Evolutionary conservation across 257 asterid species (phyloP), one percentile per base, ranked within the genome.

Genomic region (Ajuga chamaepitys): DNA sequence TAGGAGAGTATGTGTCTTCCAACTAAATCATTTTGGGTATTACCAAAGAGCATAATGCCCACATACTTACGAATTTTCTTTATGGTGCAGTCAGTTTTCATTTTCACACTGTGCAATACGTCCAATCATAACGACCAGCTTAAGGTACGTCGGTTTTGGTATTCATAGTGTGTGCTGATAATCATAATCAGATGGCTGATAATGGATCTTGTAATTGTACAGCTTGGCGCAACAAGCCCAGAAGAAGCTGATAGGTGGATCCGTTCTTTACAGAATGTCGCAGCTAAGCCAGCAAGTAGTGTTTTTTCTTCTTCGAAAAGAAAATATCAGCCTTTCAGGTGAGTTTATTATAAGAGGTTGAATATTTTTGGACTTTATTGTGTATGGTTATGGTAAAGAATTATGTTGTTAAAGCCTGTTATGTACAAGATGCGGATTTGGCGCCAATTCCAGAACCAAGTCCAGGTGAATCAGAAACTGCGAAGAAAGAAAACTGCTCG

Each of bases 241-340:
- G 97, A 91, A 80, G 96, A 88, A 68, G 96, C 96, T 9, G 89
- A 91, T 24, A 66, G 53, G 58, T 91, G 97, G 97, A 88, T 86
- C 34, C 77, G 45, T 40, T 85, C 88, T 74, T 76, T 91, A 74
- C 86, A 85, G 68, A 78, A 80, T 32, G 80, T 76, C 55, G 95
- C 95, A 34, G 64, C 80, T 44, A 84, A 81, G 24, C 90, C 91
- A 1, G 78, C 60, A 55, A 82, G 70, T 28, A 70, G 69, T 68
- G 50, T 76, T 53, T 24, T 41, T 17, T 67, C 77, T 70, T 76
- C 74, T 66, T 86, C 91, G 41, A 76, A 64, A 50, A 77, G 96
- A 73, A 86, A 74, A 70, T 88, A 89, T 88, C 91, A 84, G 74
- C 96, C 94, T 67, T 83, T 91, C 74, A 86, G 91, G 97, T 91